phyloP scores from a whole-genome alignment of 1,139 yeast genomes.

The Zygosaccharomyces sapae region DNA sequence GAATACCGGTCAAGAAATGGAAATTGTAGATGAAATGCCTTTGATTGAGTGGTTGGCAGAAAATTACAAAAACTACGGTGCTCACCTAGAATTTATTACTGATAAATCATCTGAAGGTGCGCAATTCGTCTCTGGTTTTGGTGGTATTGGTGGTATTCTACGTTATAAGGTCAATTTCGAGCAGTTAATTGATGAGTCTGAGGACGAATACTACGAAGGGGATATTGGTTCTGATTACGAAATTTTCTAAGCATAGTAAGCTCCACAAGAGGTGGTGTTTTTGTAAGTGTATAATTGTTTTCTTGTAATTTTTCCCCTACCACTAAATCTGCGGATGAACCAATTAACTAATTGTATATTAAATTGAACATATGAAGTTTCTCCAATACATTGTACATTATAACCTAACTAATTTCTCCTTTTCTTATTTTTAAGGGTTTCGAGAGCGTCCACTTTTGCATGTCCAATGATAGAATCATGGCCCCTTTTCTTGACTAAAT shows the following conservation, averaged over 20 bases:
- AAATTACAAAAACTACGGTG: slow-evolving; percentile 90
- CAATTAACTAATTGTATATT: slow-evolving; percentile 12
- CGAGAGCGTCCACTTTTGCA: slow-evolving; percentile 63
- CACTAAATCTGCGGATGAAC: neutral
- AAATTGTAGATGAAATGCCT: slow-evolving; percentile 72
- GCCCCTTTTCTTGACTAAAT: slow-evolving; percentile 66
- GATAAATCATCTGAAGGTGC: slow-evolving; percentile 98
- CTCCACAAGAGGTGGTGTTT: slow-evolving; percentile 2
- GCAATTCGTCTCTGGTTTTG: slow-evolving; percentile 94
- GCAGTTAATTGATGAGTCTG: slow-evolving; percentile 84
- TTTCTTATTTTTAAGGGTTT: slow-evolving; percentile 49
- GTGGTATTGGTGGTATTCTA: slow-evolving; percentile 96
- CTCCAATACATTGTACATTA: neutral
- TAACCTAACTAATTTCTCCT: slow-evolving; percentile 22
- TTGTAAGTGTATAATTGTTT: slow-evolving; percentile 1
- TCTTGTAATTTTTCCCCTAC: slow-evolving; percentile 4
- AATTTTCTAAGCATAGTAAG: slow-evolving; percentile 32
- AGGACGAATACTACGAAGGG: slow-evolving; percentile 83
- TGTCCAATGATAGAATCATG: slow-evolving; percentile 71
- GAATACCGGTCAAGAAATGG: slow-evolving; percentile 86
- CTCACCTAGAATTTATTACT: slow-evolving; percentile 90
- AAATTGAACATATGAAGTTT: neutral
- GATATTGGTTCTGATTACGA: slow-evolving; percentile 52
- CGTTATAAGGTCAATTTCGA: slow-evolving; percentile 97
- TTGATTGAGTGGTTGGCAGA: slow-evolving; percentile 97